phyloP scores from a whole-genome alignment of 2,329 filamentous ascomycete species.

The Cytospora paraplurivora region DNA sequence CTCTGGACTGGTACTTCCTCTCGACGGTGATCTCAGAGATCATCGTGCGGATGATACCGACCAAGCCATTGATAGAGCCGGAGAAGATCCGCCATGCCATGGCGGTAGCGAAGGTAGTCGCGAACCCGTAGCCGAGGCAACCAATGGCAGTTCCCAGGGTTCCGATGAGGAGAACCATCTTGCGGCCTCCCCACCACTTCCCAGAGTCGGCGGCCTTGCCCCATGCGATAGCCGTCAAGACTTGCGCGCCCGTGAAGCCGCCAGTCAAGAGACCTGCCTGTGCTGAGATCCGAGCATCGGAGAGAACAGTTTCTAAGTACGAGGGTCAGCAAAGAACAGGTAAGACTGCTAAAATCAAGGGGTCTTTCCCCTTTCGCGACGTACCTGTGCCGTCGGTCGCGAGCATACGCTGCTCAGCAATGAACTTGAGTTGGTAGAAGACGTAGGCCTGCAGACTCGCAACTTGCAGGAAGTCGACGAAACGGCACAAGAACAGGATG shows the following conservation, averaged over 20 bases:
- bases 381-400: conserved; percentile 22
- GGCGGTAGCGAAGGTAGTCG: conserved; percentile 63
- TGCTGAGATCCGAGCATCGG: conserved; percentile 59
- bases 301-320: conserved; percentile 44
- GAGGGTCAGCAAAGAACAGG: not conserved
- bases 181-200: conserved; percentile 57
- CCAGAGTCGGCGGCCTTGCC: conserved; percentile 64
- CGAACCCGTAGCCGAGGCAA: conserved; percentile 73
- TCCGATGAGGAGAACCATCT: conserved; percentile 70
- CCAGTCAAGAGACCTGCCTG: conserved; percentile 72
- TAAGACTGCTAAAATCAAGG: not conserved
- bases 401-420: conserved; percentile 39
- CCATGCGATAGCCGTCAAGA: conserved; percentile 73
- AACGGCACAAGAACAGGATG: conserved; percentile 68
- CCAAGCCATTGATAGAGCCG: conserved; percentile 56
- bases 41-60: conserved; percentile 53
- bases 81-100: conserved; percentile 68
- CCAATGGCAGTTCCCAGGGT: conserved; percentile 67
- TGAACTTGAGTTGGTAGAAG: conserved; percentile 74
- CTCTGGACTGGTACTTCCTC: conserved; percentile 50
- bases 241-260: conserved; percentile 73
- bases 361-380: not conserved
- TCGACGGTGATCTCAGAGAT: conserved; percentile 52
- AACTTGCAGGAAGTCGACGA: conserved; percentile 74
- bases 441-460: conserved; percentile 71